These are phyloP conservation scores for Pythium rhizo-oryzae DNA, from an alignment of 352 stramenopile genomes.

Conservation along the genomic window DNA sequence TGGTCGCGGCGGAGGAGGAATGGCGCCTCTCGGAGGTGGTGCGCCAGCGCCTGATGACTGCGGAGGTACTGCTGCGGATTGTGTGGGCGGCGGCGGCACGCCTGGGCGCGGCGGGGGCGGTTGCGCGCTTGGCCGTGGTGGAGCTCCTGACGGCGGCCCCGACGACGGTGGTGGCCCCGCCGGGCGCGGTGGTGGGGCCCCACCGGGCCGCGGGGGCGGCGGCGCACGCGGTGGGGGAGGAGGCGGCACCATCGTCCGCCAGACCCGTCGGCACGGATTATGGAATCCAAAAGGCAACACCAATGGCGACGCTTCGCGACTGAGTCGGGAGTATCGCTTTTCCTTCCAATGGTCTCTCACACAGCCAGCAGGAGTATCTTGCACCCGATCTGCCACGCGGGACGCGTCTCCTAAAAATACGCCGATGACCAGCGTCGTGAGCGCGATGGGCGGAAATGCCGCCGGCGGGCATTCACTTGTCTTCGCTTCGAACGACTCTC, in stretches of 20 bases:
- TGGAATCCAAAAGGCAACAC: neutral
- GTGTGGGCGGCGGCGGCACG: conserved; percentile 26
- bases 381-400: neutral
- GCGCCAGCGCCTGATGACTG: neutral
- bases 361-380: neutral
- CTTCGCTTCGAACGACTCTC: neutral
- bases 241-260: neutral
- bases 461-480: neutral
- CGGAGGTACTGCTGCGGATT: conserved; percentile 10
- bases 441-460: neutral
- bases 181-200: conserved; percentile 23
- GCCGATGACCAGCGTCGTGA: no score
- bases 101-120: conserved; percentile 30
- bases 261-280: neutral
- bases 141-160: conserved; percentile 11
- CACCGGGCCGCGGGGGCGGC: conserved; percentile 30
- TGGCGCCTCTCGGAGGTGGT: conserved; percentile 15
- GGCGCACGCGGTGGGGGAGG: conserved; percentile 9
- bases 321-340: neutral
- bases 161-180: conserved; percentile 13
- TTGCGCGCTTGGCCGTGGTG: conserved; percentile 9
- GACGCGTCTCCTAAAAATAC: conserved; percentile 24
- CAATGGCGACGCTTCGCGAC: conserved; percentile 5
- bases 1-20: conserved; percentile 34
- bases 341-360: neutral